Evolutionary conservation across 2,329 filamentous ascomycete species (phyloP), one percentile per base, ranked within the genome.

Genomic region (Fusarium subglutinans): DNA sequence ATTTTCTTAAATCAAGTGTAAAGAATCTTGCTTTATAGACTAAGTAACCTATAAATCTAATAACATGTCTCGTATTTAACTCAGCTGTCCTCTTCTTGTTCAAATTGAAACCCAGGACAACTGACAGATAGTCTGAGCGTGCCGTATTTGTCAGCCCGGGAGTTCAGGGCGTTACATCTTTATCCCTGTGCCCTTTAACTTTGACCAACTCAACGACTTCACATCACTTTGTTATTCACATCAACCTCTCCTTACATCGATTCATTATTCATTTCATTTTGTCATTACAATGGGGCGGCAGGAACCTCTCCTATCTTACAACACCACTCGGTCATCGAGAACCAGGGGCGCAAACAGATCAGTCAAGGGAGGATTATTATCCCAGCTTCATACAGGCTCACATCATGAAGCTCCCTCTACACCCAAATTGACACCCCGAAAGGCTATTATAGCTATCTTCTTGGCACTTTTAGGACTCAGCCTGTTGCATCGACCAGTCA

Each of bases 381-480:
- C 68, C 33, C 73, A 75, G n/a, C 70, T 75, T 63, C 73, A 75
- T 38, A 67, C 65, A 22, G 67, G 53, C 20, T 69, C 71, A 61
- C 75, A 66, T 48, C 66, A 73, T 62, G 66, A 77, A 12, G n/a
- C 68, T 48, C 66, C 68, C 13, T 70, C 70, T 48, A 59, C 70
- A 28, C 79, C 73, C 11, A 80, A 76, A 55, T 69, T 80, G 53
- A 76, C 76, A 10, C 75, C 77, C 12, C 71, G 66, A 41, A 79
- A 70, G 59, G 58, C 73, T n/a, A 59, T 81, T 1, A 41, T 77
- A 17, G 76, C 63, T 40, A 66, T 75, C 20, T 72, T 80, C 10
- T 35, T 81, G 14, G 75, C 78, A 3, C 60, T 83, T 2, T 33
- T 82, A 9, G 63, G 72, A 3, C 68, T 82, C 30, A 74, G 78